Percentiles rank a stretch among this genome's conserved stretches.
phyloP scores from a whole-genome alignment of 345 rosid genomes.

The Crucihimalaya himalaica region DNA sequence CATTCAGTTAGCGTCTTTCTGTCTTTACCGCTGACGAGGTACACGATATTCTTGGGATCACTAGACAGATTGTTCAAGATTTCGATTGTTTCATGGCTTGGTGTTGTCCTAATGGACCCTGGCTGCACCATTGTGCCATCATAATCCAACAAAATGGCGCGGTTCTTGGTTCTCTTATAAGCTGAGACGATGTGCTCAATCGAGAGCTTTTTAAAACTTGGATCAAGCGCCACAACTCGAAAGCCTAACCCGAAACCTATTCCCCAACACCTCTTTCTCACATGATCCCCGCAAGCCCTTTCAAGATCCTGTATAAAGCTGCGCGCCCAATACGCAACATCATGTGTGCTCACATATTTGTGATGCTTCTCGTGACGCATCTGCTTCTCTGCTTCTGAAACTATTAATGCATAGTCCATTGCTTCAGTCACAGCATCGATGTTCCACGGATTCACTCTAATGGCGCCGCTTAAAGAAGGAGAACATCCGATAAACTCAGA shows the following conservation, averaged over 20 bases:
- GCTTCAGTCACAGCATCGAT: constrained; percentile 88
- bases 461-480: constrained; percentile 88
- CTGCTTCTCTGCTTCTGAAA: constrained; percentile 78
- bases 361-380: constrained; percentile 92
- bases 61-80: constrained; percentile 67
- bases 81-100: constrained; percentile 56
- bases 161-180: constrained; percentile 76
- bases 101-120: constrained; percentile 58
- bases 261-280: constrained; percentile 89
- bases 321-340: constrained; percentile 91
- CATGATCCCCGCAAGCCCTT: constrained; percentile 82
- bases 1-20: constrained; percentile 64
- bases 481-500: constrained; percentile 96
- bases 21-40: constrained; percentile 84
- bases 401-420: constrained; percentile 70
- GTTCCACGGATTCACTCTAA: constrained; percentile 94
- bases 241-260: constrained; percentile 93
- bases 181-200: constrained; percentile 87
- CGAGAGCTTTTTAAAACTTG: constrained; percentile 82
- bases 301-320: constrained; percentile 96
- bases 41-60: constrained; percentile 81
- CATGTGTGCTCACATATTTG: constrained; percentile 88
- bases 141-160: constrained; percentile 89
- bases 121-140: constrained; percentile 74
- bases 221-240: constrained; percentile 88